Base-by-base conservation (phyloP, 257 asterid species). In the Solanum dulcamara region DNA sequence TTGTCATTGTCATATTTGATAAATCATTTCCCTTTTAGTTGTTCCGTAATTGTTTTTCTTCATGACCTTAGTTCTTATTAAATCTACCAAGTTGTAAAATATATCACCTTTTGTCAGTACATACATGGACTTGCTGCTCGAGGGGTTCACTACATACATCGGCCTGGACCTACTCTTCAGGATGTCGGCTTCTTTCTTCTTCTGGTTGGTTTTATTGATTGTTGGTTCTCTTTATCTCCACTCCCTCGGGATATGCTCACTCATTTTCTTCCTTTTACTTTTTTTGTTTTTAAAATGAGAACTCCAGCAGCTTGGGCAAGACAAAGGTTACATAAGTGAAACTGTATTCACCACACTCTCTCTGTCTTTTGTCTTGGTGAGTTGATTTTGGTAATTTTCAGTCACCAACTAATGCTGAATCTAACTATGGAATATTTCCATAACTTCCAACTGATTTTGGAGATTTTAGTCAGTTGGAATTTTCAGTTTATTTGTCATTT, bases 111-210 rank as follows among this genome's bases (percentile, higher is more conserved):
- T 83, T 40, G 84, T 88, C 93, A 95, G 98, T 96, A 96, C 87
- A 91, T 95, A 81, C 99, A 95, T 85, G 99, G 98, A 72, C 67
- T 96, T 57, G 97, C 98, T 66, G 99, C 99, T 84, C 93, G 94
- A 86, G 98, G 99, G 89, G 97, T 95, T 86, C 98, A 96, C 87
- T 96, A 94, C 86, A 32, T 96, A 33, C 99, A 96, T 85, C 92
- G 94, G 32, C 98, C 99, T 30, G 99, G 99, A 84, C 98, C 95
- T 2, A 89, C 84, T 60, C 99, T 96, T 86, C 97, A 96, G 87
- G 99, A 96, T 87, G 86, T 86, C 51, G 99, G 98, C 83, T 95
- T 93, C 89, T 88, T 87, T 88, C 93, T 95, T 87, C 97, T 96
- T 84, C 99, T 97, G 85, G 99, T 96, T 89, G 87, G 87, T 75